A percentile compares a stretch with the other conserved stretches of the same genome.
Evolutionary conservation across 2,329 filamentous ascomycete species (phyloP).

Genomic region (Chlorencoelia australis): DNA sequence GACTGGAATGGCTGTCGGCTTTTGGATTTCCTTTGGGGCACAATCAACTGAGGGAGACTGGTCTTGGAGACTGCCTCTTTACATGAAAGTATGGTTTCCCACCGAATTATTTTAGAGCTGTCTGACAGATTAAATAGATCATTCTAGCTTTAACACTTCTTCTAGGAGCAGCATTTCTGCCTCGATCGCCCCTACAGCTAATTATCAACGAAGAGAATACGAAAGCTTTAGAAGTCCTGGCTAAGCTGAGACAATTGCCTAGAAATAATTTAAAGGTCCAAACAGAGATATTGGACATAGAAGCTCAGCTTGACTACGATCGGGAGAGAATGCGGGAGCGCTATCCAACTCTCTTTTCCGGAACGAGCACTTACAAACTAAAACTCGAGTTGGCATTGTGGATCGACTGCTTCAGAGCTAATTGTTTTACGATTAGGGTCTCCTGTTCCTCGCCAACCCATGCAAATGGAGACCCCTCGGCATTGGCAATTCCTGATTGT

Average conservation of each 20-base stretch:
- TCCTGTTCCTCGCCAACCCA: too few species aligned
- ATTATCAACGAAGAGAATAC: slow-evolving; percentile 35
- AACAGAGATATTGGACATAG: slow-evolving; percentile 39
- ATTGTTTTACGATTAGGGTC: slow-evolving; percentile 40
- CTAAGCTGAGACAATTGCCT: slow-evolving; percentile 40
- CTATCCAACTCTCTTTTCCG: slow-evolving; percentile 24
- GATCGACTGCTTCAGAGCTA: slow-evolving; percentile 39
- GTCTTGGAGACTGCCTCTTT: slow-evolving; percentile 28
- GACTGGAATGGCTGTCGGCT: slow-evolving; percentile 34
- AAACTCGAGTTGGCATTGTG: slow-evolving; percentile 39
- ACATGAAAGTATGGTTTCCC: slow-evolving; percentile 5
- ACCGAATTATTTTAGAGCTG: too few species aligned
- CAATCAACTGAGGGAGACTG: slow-evolving; percentile 26
- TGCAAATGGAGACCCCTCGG: too few species aligned
- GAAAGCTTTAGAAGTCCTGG: slow-evolving; percentile 37
- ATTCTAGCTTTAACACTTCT: slow-evolving; percentile 24
- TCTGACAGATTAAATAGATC: slow-evolving; percentile 14
- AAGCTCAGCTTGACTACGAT: slow-evolving; percentile 26
- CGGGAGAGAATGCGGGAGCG: slow-evolving; percentile 32
- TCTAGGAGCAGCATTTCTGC: slow-evolving; percentile 35
- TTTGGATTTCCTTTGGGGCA: slow-evolving; percentile 35
- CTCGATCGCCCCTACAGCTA: slow-evolving; percentile 35
- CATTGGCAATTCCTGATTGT: too few species aligned
- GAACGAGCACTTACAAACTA: slow-evolving; percentile 24
- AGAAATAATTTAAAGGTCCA: slow-evolving; percentile 38